Percentiles rank a stretch among this genome's conserved stretches.
Evolutionary conservation across 164 flowering plant species (phyloP).

Genomic region (Euptelea pleiosperma): DNA sequence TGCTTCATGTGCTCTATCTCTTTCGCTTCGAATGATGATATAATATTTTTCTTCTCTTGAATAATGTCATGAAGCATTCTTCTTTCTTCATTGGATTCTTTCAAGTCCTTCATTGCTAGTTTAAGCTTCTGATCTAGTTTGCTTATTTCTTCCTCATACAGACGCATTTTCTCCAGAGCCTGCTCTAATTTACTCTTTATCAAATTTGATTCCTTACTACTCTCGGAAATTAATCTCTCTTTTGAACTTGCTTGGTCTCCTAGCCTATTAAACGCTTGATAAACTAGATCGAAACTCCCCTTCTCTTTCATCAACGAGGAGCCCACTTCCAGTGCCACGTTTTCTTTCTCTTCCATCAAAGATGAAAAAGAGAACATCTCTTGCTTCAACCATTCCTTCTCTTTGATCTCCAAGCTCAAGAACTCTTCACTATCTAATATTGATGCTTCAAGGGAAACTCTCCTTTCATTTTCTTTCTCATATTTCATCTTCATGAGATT

Average conservation of each 20-base stretch:
- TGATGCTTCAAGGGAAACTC: conserved; percentile 35
- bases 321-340: conserved; percentile 25
- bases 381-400: conserved; percentile 39
- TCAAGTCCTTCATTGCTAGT: conserved; percentile 32
- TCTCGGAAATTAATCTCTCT: too few species aligned
- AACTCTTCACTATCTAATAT: conserved; percentile 30
- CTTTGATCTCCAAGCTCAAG: conserved; percentile 24
- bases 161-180: too few species aligned
- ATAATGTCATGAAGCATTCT: too few species aligned
- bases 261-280: conserved; percentile 31
- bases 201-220: too few species aligned
- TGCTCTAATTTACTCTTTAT: conserved; percentile 24
- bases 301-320: conserved; percentile 33
- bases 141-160: too few species aligned
- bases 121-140: too few species aligned
- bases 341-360: conserved; percentile 43
- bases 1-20: conserved; percentile 42
- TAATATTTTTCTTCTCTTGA: conserved; percentile 28
- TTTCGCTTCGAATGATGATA: conserved; percentile 23
- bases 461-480: too few species aligned
- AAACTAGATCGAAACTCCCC: conserved; percentile 27
- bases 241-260: conserved; percentile 26
- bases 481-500: conserved; percentile 15
- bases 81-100: conserved; percentile 28
- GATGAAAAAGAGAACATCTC: too few species aligned